Evolutionary conservation across 2,329 filamentous ascomycete species (phyloP).

Genomic region (Penicillium sp.): DNA sequence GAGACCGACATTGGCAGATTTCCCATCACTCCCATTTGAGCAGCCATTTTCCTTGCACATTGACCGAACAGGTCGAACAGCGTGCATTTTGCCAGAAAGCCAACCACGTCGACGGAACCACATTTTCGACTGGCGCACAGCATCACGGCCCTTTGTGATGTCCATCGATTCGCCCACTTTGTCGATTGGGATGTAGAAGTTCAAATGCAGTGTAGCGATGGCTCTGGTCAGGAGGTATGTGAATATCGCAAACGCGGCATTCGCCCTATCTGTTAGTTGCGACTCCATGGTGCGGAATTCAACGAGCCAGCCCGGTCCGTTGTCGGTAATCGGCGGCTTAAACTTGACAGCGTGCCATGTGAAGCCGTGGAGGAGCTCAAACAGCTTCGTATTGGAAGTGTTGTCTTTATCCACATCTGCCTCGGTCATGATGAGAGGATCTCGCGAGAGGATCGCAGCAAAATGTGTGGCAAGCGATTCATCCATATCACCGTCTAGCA

Average conservation of each 20-base stretch:
- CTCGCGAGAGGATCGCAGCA: slow-evolving; percentile 13
- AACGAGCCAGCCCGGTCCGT: slow-evolving; percentile 87
- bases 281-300: slow-evolving; percentile 96
- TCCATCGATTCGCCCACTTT: slow-evolving; percentile 90
- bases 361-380: slow-evolving; percentile 18
- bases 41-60: background rate
- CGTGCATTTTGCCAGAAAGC: slow-evolving; percentile 39
- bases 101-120: slow-evolving; percentile 85
- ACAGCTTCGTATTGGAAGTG: slow-evolving; percentile 9
- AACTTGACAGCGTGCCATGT: slow-evolving; percentile 21
- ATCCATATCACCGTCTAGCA: slow-evolving; percentile 24
- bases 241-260: slow-evolving; percentile 88
- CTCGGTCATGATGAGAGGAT: slow-evolving; percentile 14
- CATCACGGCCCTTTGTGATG: slow-evolving; percentile 76
- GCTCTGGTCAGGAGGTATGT: slow-evolving; percentile 86
- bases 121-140: slow-evolving; percentile 74
- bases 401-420: slow-evolving; percentile 13
- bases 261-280: slow-evolving; percentile 90
- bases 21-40: background rate
- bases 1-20: background rate
- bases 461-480: slow-evolving; percentile 19
- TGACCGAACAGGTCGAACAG: background rate
- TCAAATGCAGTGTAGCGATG: slow-evolving; percentile 82
- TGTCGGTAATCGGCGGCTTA: slow-evolving; percentile 62
- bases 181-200: slow-evolving; percentile 85